Conservation (phyloP, 2,329 filamentous ascomycete species). For the Corniculantispora saksenae region DNA sequence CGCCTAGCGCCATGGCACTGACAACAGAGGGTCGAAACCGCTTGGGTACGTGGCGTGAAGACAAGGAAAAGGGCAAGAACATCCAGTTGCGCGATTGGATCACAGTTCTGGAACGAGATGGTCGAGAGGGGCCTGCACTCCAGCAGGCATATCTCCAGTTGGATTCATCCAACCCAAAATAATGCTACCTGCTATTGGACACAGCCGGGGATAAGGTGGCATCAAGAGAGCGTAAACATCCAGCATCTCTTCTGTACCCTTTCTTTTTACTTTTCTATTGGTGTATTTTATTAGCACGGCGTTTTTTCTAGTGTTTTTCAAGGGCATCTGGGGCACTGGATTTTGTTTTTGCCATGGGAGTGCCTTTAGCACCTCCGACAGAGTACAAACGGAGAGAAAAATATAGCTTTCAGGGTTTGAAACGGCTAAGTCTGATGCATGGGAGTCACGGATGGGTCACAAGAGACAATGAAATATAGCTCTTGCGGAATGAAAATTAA, state of each 20-base stretch:
- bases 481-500: slow-evolving; percentile 14
- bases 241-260: slow-evolving; percentile 21
- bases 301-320: slow-evolving; percentile 20
- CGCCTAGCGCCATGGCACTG: slow-evolving; percentile 41
- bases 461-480: slow-evolving; percentile 9
- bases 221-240: not conserved
- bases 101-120: slow-evolving; percentile 76
- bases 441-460: slow-evolving; percentile 10
- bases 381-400: not conserved
- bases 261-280: slow-evolving; percentile 28
- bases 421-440: slow-evolving; percentile 8
- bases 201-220: not conserved
- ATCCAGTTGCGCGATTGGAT: slow-evolving; percentile 87
- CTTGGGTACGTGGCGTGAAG: slow-evolving; percentile 76
- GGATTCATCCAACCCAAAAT: slow-evolving; percentile 50
- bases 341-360: slow-evolving; percentile 8
- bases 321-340: slow-evolving; percentile 4
- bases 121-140: slow-evolving; percentile 63
- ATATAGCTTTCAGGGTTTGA: slow-evolving; percentile 1
- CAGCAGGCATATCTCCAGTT: slow-evolving; percentile 58
- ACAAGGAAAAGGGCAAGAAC: slow-evolving; percentile 71
- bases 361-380: not conserved
- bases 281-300: slow-evolving; percentile 37
- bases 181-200: slow-evolving; percentile 27
- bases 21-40: slow-evolving; percentile 62